A percentile compares a stretch with the other conserved stretches of the same genome.
These are phyloP conservation scores for Lyophyllum semitale DNA, from an alignment of 768 basidiomycete genomes.

Conservation along the genomic window DNA sequence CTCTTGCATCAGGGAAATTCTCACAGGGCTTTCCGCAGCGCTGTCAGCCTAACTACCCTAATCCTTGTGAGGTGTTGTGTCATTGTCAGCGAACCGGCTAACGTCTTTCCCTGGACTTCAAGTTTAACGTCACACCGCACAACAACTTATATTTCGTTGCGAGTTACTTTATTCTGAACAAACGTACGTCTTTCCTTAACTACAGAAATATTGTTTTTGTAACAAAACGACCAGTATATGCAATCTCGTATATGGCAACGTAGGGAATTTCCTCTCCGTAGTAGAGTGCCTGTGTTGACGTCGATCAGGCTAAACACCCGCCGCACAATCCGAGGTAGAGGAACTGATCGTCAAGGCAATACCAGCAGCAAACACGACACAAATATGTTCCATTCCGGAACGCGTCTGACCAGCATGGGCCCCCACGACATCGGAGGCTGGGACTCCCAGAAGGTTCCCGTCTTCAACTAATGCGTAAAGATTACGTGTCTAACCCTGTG, in stretches of 20 bases:
- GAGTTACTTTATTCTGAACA: constrained; percentile 66
- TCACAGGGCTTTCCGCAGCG: constrained; percentile 24
- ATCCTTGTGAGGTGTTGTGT: constrained; percentile 45
- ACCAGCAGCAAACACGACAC: constrained; percentile 34
- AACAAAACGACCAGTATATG: constrained; percentile 48
- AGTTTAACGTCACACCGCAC: constrained; percentile 57
- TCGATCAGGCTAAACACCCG: constrained; percentile 59
- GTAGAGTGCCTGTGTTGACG: background rate
- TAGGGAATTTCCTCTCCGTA: constrained; percentile 27
- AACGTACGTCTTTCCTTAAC: constrained; percentile 44
- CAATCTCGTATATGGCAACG: constrained; percentile 66
- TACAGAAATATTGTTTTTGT: background rate
- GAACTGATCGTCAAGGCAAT: constrained; percentile 48
- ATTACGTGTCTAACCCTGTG: background rate
- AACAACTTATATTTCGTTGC: constrained; percentile 64
- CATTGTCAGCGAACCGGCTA: background rate
- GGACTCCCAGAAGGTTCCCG: constrained; percentile 31
- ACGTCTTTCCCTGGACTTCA: background rate
- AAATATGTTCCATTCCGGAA: constrained; percentile 53
- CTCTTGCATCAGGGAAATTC: constrained; percentile 47
- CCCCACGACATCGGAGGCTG: constrained; percentile 34
- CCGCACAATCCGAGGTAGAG: constrained; percentile 50
- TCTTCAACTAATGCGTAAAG: background rate
- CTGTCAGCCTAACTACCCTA: constrained; percentile 51
- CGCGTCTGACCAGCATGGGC: constrained; percentile 43